These are phyloP conservation scores for Pontederia paniculata DNA, from an alignment of 176 grass and related monocot species.

Conservation along the genomic window DNA sequence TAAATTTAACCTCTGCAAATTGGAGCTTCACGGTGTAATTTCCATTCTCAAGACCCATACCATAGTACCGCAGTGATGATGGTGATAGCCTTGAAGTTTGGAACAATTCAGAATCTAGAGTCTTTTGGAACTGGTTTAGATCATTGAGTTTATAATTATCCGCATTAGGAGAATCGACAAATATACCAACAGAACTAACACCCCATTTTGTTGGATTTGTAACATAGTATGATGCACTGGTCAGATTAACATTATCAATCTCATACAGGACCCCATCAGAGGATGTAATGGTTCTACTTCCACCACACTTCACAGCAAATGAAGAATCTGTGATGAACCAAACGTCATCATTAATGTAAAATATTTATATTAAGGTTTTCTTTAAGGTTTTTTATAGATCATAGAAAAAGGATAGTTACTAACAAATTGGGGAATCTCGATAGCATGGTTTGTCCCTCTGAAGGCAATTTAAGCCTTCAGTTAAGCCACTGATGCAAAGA, in stretches of 20 bases:
- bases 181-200: slow-evolving; percentile 57
- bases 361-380: not conserved
- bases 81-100: slow-evolving; percentile 67
- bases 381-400: too few species aligned
- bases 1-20: slow-evolving; percentile 49
- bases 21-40: slow-evolving; percentile 80
- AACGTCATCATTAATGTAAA: not conserved
- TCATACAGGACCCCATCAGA: slow-evolving; percentile 47
- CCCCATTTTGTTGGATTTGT: slow-evolving; percentile 38
- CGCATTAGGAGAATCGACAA: slow-evolving; percentile 20
- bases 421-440: slow-evolving; percentile 44
- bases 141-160: slow-evolving; percentile 39
- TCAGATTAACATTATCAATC: slow-evolving; percentile 27
- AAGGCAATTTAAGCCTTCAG: slow-evolving; percentile 49
- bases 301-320: slow-evolving; percentile 69
- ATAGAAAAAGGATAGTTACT: slow-evolving; percentile 12
- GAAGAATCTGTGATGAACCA: slow-evolving; percentile 32
- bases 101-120: slow-evolving; percentile 56
- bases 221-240: slow-evolving; percentile 23
- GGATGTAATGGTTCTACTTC: slow-evolving; percentile 25
- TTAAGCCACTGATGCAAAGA: slow-evolving; percentile 35
- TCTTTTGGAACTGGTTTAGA: slow-evolving; percentile 42
- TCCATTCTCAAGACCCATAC: slow-evolving; percentile 80
- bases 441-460: slow-evolving; percentile 48
- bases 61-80: slow-evolving; percentile 75